Percentiles rank a stretch among this genome's conserved stretches.
phyloP scores from a whole-genome alignment of 306 rosid genomes.

The Rubus idaeus region DNA sequence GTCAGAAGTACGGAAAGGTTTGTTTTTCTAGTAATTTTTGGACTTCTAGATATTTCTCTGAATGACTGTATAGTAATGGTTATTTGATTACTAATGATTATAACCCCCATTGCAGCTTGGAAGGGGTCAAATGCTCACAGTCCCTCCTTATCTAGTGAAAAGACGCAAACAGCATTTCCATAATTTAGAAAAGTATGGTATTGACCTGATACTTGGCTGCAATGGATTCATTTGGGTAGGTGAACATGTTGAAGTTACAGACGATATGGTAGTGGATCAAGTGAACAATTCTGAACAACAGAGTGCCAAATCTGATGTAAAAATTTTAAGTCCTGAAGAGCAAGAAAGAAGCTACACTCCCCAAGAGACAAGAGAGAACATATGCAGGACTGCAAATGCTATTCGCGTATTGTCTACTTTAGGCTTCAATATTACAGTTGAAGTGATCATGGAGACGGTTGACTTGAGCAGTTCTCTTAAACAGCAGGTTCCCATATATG shows the following conservation, averaged over 20 bases:
- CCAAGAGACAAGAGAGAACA: slow-evolving; percentile 58
- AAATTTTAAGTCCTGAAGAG: slow-evolving; percentile 39
- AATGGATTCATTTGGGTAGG: slow-evolving; percentile 93
- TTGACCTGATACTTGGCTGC: slow-evolving; percentile 81
- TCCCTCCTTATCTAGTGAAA: slow-evolving; percentile 79
- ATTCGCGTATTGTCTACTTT: slow-evolving; percentile 57
- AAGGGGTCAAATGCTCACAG: slow-evolving; percentile 76
- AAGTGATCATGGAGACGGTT: slow-evolving; percentile 59
- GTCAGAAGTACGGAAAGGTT: slow-evolving; percentile 94
- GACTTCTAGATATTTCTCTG: neutral
- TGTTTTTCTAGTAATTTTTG: slow-evolving; percentile 10
- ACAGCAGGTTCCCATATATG: slow-evolving; percentile 44
- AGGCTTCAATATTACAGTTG: slow-evolving; percentile 62
- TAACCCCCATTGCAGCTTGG: slow-evolving; percentile 53
- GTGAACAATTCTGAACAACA: slow-evolving; percentile 46
- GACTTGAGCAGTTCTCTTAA: slow-evolving; percentile 58
- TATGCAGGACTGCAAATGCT: slow-evolving; percentile 85
- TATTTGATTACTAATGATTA: neutral
- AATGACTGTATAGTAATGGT: neutral
- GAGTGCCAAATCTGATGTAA: slow-evolving; percentile 22
- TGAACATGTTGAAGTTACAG: slow-evolving; percentile 60
- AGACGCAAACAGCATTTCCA: slow-evolving; percentile 91
- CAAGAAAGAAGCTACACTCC: slow-evolving; percentile 53
- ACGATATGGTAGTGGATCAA: slow-evolving; percentile 63
- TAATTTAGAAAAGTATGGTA: slow-evolving; percentile 65